Evolutionary conservation across 192 early-diverging fungal species (phyloP).

Genomic region (Coemansia umbellata): DNA sequence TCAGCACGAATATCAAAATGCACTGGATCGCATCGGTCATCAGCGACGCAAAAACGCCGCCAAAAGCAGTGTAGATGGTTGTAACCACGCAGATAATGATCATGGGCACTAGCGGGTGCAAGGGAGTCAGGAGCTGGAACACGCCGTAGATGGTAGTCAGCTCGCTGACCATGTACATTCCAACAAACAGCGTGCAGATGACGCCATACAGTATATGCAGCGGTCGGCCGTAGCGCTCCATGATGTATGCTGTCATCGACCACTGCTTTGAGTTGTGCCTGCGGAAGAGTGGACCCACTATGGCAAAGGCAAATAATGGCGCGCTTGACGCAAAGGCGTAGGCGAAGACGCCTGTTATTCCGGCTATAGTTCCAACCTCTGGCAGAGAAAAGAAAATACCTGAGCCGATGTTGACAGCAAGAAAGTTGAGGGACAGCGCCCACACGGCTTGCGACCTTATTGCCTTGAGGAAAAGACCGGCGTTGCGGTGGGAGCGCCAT

Average conservation of each 20-base stretch:
- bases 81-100: slow-evolving; percentile 60
- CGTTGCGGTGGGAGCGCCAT: slow-evolving; percentile 45
- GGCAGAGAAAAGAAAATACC: slow-evolving; percentile 66
- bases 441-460: slow-evolving; percentile 50
- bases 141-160: slow-evolving; percentile 62
- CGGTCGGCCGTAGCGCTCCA: slow-evolving; percentile 59
- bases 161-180: slow-evolving; percentile 62
- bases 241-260: slow-evolving; percentile 64
- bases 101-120: slow-evolving; percentile 55
- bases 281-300: slow-evolving; percentile 58
- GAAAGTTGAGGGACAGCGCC: slow-evolving; percentile 52
- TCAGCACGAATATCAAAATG: slow-evolving; percentile 53
- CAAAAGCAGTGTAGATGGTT: slow-evolving; percentile 64
- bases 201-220: slow-evolving; percentile 55
- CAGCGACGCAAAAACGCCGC: slow-evolving; percentile 65
- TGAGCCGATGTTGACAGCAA: slow-evolving; percentile 55
- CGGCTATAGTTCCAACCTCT: slow-evolving; percentile 60
- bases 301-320: slow-evolving; percentile 58
- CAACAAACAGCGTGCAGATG: slow-evolving; percentile 60
- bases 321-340: slow-evolving; percentile 61
- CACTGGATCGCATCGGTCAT: slow-evolving; percentile 63
- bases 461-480: slow-evolving; percentile 55
- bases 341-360: slow-evolving; percentile 62
- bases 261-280: slow-evolving; percentile 58
- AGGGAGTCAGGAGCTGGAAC: slow-evolving; percentile 54